Conservation (phyloP, 2,329 filamentous ascomycete genomes). For the Pseudogymnoascus sp. region DNA sequence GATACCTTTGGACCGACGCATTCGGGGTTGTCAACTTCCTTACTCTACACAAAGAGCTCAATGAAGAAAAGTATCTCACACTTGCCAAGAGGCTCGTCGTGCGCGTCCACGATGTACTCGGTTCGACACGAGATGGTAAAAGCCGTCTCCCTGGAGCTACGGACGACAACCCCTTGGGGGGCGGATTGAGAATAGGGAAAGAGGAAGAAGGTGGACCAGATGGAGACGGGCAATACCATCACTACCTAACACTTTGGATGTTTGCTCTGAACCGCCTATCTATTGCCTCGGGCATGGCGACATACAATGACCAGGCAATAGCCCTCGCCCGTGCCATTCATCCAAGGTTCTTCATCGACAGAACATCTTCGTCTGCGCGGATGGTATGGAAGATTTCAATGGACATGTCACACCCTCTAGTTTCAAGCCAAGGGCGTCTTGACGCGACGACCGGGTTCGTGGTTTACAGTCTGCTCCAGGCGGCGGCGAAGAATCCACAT, state of each 20-base stretch:
- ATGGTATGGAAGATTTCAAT: conserved; percentile 52
- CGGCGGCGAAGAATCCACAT: conserved; percentile 31
- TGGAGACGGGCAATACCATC: conserved; percentile 54
- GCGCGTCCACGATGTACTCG: conserved; percentile 47
- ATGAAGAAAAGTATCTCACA: conserved; percentile 37
- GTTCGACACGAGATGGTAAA: conserved; percentile 42
- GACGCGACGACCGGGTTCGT: conserved; percentile 50
- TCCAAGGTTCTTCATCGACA: conserved; percentile 39
- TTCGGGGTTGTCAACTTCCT: conserved; percentile 54
- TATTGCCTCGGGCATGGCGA: conserved; percentile 37
- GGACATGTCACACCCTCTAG: conserved; percentile 41
- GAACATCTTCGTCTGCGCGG: conserved; percentile 11
- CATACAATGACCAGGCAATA: conserved; percentile 45
- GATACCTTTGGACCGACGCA: conserved; percentile 55
- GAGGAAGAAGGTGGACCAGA: conserved; percentile 40
- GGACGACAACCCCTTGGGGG: conserved; percentile 42
- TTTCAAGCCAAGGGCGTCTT: conserved; percentile 46
- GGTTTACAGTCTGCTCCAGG: conserved; percentile 42
- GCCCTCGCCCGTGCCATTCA: conserved; percentile 47
- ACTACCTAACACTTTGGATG: conserved; percentile 57
- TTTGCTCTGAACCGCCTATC: conserved; percentile 51
- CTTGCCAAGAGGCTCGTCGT: conserved; percentile 42
- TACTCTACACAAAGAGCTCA: conserved; percentile 41
- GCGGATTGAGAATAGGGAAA: conserved; percentile 54
- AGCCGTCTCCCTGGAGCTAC: conserved; percentile 44